Conservation (phyloP, 257 asterid genomes). For the Verbena officinalis region DNA sequence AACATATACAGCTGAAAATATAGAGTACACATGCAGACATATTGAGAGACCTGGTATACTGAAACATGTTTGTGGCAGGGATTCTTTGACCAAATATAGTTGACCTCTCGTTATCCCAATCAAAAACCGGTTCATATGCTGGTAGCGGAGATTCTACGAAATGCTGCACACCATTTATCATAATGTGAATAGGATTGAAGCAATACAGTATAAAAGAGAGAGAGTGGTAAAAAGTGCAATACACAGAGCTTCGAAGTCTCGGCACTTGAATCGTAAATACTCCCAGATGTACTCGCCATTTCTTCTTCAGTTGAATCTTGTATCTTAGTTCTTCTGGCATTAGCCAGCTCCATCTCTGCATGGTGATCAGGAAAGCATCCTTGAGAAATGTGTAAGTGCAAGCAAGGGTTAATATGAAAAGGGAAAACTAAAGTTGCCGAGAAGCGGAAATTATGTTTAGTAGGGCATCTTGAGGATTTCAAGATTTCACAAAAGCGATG, state of each 20-base stretch:
- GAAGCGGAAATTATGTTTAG: conserved; percentile 17
- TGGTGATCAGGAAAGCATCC: conserved; percentile 29
- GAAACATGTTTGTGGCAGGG: conserved; percentile 79
- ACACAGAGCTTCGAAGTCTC: conserved; percentile 56
- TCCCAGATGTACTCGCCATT: conserved; percentile 80
- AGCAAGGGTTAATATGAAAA: not conserved
- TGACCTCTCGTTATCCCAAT: conserved; percentile 95
- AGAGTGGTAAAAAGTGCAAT: conserved; percentile 6
- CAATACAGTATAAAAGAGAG: conserved; percentile 17
- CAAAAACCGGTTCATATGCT: conserved; percentile 97
- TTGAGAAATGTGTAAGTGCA: conserved; percentile 8
- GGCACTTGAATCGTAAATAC: conserved; percentile 52
- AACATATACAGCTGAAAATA: conserved; percentile 15
- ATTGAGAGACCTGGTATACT: conserved; percentile 73
- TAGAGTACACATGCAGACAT: conserved; percentile 19
- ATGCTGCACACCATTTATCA: conserved; percentile 71
- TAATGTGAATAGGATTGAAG: conserved; percentile 17
- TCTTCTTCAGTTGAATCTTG: conserved; percentile 75
- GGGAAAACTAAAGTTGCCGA: conserved; percentile 4
- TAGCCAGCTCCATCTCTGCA: conserved; percentile 84
- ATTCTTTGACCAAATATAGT: conserved; percentile 93
- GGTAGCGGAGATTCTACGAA: conserved; percentile 94
- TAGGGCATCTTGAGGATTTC: conserved; percentile 20
- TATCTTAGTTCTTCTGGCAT: conserved; percentile 67
- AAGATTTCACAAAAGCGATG: conserved; percentile 17